These are phyloP conservation scores for Fraxinus excelsior DNA, from an alignment of 257 asterid genomes.

Conservation along the genomic window DNA sequence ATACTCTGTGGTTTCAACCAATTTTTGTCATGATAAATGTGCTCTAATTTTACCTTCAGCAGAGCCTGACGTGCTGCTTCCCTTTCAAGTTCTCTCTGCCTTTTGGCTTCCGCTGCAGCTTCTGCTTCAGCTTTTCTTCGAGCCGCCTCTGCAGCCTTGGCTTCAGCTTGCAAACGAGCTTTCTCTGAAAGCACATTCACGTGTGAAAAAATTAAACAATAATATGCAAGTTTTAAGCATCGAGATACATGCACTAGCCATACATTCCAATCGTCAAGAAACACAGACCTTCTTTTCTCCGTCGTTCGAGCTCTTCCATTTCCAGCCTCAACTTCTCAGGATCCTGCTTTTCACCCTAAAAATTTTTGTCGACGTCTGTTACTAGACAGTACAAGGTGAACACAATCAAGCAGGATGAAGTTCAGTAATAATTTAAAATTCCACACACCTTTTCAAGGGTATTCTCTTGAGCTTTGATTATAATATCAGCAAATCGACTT, in stretches of 20 bases:
- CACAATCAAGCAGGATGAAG: conserved; percentile 13
- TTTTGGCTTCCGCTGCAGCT: conserved; percentile 68
- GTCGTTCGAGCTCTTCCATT: conserved; percentile 71
- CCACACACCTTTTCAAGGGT: conserved; percentile 48
- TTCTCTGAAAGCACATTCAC: conserved; percentile 46
- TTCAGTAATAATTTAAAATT: conserved; percentile 12
- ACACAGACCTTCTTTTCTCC: conserved; percentile 65
- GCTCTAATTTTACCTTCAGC: conserved; percentile 50
- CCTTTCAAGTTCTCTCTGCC: conserved; percentile 71
- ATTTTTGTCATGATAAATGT: not conserved
- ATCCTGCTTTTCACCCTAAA: conserved; percentile 63
- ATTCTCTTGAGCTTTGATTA: conserved; percentile 78
- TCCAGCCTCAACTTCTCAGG: conserved; percentile 64
- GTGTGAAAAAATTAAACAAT: not conserved
- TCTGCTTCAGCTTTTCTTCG: conserved; percentile 62
- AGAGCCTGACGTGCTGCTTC: conserved; percentile 89
- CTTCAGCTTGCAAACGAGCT: conserved; percentile 80
- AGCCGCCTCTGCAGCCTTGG: conserved; percentile 77
- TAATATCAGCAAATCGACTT: conserved; percentile 75
- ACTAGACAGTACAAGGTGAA: conserved; percentile 6
- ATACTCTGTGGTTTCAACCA: not conserved
- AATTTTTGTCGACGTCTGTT: conserved; percentile 4
- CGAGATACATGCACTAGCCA: not conserved
- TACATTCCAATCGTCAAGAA: conserved; percentile 15
- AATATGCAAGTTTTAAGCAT: not conserved